Evolutionary conservation across 2,329 filamentous ascomycete species (phyloP).

Genomic region (Trichothecium roseum): DNA sequence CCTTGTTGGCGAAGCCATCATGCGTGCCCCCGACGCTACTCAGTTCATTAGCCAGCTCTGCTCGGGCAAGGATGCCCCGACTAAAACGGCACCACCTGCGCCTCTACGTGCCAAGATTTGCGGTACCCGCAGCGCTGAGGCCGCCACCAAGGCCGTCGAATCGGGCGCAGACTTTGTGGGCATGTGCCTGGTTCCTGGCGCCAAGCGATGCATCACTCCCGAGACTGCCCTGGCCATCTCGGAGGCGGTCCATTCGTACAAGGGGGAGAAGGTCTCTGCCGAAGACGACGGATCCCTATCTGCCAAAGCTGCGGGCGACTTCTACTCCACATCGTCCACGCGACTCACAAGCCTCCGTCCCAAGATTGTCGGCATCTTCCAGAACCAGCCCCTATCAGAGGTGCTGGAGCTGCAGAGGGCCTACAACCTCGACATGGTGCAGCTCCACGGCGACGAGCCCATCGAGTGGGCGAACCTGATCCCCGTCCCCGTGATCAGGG

Average conservation of each 20-base stretch:
- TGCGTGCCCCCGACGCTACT: constrained; percentile 77
- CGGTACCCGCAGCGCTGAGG: constrained; percentile 75
- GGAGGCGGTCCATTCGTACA: constrained; percentile 62
- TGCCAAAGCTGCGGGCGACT: constrained; percentile 45
- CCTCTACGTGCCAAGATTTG: constrained; percentile 83
- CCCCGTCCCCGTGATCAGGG: constrained; percentile 81
- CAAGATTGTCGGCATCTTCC: constrained; percentile 86
- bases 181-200: constrained; percentile 78
- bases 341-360: constrained; percentile 48
- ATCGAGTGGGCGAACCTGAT: constrained; percentile 85
- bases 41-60: constrained; percentile 79
- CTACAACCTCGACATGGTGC: constrained; percentile 76
- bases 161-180: constrained; percentile 87
- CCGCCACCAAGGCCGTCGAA: constrained; percentile 68
- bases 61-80: constrained; percentile 37
- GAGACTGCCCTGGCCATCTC: constrained; percentile 77
- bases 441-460: constrained; percentile 86
- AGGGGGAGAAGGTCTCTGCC: constrained; percentile 24
- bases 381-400: constrained; percentile 77
- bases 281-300: constrained; percentile 14
- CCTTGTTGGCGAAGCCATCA: constrained; percentile 89
- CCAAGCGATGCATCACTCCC: constrained; percentile 68
- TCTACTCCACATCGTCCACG: constrained; percentile 50
- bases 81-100: constrained; percentile 19
- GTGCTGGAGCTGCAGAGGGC: constrained; percentile 67